Conservation (phyloP, 441 rosid genomes). For the Croton laevigatus region DNA sequence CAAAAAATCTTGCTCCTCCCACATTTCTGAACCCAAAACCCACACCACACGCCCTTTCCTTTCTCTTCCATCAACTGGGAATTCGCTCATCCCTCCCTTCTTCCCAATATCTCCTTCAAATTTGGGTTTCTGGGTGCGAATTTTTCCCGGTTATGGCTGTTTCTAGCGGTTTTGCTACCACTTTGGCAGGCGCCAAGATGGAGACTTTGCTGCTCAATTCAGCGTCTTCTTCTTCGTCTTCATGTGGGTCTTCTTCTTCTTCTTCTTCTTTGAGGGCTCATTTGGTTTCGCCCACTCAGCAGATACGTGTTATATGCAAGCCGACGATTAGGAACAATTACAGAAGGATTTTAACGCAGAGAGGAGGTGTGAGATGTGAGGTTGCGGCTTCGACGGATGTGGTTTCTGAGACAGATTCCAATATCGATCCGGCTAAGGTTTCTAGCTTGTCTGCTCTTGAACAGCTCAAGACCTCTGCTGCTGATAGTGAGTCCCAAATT, state of each 20-base stretch:
- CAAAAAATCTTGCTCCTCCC: slow-evolving; percentile 18
- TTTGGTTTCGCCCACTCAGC: slow-evolving; percentile 29
- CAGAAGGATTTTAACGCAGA: slow-evolving; percentile 29
- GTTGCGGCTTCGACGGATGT: slow-evolving; percentile 34
- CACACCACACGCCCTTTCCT: slow-evolving; percentile 1
- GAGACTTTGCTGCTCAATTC: slow-evolving; percentile 44
- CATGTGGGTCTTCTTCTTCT: slow-evolving; percentile 35
- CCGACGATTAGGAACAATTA: slow-evolving; percentile 28
- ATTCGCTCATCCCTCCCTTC: background rate
- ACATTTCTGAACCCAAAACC: background rate
- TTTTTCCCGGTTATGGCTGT: slow-evolving; percentile 46
- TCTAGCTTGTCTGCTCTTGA: slow-evolving; percentile 73
- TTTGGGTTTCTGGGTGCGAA: background rate
- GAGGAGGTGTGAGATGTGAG: slow-evolving; percentile 50
- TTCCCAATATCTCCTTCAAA: background rate
- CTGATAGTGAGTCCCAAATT: slow-evolving; percentile 50
- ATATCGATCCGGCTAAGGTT: slow-evolving; percentile 36
- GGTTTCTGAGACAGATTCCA: slow-evolving; percentile 27
- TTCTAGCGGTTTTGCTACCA: slow-evolving; percentile 50
- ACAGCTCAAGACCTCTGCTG: slow-evolving; percentile 81
- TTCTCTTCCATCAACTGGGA: background rate
- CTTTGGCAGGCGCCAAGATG: slow-evolving; percentile 46
- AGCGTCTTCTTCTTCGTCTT: slow-evolving; percentile 30
- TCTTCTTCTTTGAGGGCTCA: slow-evolving; percentile 38
- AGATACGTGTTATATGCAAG: slow-evolving; percentile 27